These are phyloP conservation scores for Neurospora discreta DNA, from an alignment of 495 filamentous ascomycete genomes.

Conservation along the genomic window DNA sequence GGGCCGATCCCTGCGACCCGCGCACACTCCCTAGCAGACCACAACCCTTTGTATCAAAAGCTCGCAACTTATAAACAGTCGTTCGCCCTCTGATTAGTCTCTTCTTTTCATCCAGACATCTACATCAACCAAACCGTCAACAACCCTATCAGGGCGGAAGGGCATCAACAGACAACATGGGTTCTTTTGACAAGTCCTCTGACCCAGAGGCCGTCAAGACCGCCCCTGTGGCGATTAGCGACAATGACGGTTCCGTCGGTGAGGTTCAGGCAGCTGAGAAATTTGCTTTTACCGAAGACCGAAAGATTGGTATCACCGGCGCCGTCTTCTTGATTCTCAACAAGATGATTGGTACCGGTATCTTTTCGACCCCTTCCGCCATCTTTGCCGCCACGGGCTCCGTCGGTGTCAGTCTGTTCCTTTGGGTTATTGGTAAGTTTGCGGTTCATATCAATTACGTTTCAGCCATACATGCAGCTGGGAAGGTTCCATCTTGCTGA, in stretches of 20 bases:
- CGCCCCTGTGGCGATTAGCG: not conserved
- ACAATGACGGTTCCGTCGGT: slow-evolving; percentile 7
- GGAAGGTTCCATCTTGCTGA: not conserved
- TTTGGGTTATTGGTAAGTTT: slow-evolving; percentile 24
- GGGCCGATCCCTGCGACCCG: not conserved
- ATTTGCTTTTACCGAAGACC: slow-evolving; percentile 35
- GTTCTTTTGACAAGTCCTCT: slow-evolving; percentile 7
- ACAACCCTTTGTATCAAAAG: not conserved
- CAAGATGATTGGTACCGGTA: slow-evolving; percentile 46
- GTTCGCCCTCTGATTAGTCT: not conserved
- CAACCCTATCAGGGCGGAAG: not conserved
- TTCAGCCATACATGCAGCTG: not conserved
- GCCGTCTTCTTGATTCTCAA: slow-evolving; percentile 44
- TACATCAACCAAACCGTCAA: not conserved
- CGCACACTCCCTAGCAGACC: not conserved
- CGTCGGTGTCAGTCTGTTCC: slow-evolving; percentile 25
- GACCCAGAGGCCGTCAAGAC: slow-evolving; percentile 1
- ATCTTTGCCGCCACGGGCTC: slow-evolving; percentile 40
- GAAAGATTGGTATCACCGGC: slow-evolving; percentile 41
- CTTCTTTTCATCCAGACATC: not conserved
- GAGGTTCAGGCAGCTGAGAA: slow-evolving; percentile 24
- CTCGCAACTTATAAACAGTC: slow-evolving; percentile 2
- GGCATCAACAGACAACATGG: slow-evolving; percentile 6
- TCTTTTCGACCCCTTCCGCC: slow-evolving; percentile 41
- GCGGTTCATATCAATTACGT: not conserved